Evolutionary conservation across 106 monocot genomes (phyloP).

Genomic region (Chionographis japonica): DNA sequence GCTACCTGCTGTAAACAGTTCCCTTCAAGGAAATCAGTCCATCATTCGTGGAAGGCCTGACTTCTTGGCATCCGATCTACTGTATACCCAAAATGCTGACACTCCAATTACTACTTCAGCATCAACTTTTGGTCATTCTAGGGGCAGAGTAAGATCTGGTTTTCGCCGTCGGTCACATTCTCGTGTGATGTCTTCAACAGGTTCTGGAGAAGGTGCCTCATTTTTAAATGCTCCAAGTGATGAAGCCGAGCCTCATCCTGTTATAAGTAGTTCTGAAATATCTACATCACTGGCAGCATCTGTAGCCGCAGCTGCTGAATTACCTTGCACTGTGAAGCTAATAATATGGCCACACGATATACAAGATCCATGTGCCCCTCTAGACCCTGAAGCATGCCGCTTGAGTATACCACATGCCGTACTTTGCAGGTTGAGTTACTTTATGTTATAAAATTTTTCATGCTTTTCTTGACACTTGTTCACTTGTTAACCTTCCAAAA

Average conservation of each 20-base stretch:
- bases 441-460: slow-evolving; percentile 1
- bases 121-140: slow-evolving; percentile 3
- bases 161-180: slow-evolving; percentile 28
- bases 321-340: slow-evolving; percentile 58
- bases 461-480: slow-evolving; percentile 11
- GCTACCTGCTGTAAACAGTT: background rate
- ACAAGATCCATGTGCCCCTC: slow-evolving; percentile 43
- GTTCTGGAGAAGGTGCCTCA: slow-evolving; percentile 17
- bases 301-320: slow-evolving; percentile 27
- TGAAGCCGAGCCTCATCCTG: slow-evolving; percentile 15
- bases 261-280: slow-evolving; percentile 10
- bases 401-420: slow-evolving; percentile 72
- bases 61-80: background rate
- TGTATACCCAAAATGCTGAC: background rate
- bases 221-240: slow-evolving; percentile 19
- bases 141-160: slow-evolving; percentile 17
- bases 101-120: slow-evolving; percentile 17
- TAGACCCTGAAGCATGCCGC: slow-evolving; percentile 46
- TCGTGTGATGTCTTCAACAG: slow-evolving; percentile 14
- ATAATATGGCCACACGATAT: slow-evolving; percentile 79
- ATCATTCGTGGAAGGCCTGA: background rate
- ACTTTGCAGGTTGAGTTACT: slow-evolving; percentile 56
- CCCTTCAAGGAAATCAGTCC: slow-evolving; percentile 6
- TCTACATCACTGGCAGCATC: slow-evolving; percentile 21
- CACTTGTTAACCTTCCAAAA: too few relatives aligned